Evolutionary conservation across 805 yeast genomes (phyloP).

Genomic region (Suhomyces faveliae): DNA sequence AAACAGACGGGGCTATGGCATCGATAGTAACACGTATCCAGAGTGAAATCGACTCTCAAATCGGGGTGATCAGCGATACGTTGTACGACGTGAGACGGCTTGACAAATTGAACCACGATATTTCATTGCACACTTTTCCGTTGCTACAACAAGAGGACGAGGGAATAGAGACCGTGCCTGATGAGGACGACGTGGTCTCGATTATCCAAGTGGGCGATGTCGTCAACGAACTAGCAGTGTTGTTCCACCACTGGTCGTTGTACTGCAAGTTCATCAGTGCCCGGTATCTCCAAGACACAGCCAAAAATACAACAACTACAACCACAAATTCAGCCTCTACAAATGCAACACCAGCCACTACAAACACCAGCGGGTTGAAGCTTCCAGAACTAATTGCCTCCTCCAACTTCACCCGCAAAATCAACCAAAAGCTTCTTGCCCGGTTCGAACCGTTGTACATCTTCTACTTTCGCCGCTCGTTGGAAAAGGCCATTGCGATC

Average conservation of each 20-base stretch:
- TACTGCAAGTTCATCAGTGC: constrained; percentile 70
- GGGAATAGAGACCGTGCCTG: constrained; percentile 9
- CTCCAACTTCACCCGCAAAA: constrained; percentile 56
- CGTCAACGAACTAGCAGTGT: constrained; percentile 67
- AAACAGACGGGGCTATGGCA: constrained; percentile 49
- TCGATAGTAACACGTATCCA: constrained; percentile 73
- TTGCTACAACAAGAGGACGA: constrained; percentile 18
- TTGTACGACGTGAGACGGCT: constrained; percentile 72
- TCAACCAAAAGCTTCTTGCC: constrained; percentile 52
- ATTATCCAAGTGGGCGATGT: constrained; percentile 67
- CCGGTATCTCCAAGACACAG: constrained; percentile 47
- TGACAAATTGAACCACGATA: constrained; percentile 53
- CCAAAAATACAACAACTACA: too few relatives aligned
- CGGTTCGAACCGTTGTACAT: constrained; percentile 62
- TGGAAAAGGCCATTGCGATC: constrained; percentile 75
- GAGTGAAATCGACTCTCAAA: constrained; percentile 88
- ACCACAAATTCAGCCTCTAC: too few relatives aligned
- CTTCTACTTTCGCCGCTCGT: constrained; percentile 71
- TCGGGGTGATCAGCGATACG: constrained; percentile 83
- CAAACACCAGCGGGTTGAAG: too few relatives aligned
- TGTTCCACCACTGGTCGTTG: constrained; percentile 83
- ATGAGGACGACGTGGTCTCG: constrained; percentile 40
- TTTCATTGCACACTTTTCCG: constrained; percentile 47
- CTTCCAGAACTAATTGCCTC: constrained; percentile 53
- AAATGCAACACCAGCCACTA: too few relatives aligned